phyloP scores from a whole-genome alignment of 2,329 filamentous ascomycete genomes.

The Aspergillus ruber region DNA sequence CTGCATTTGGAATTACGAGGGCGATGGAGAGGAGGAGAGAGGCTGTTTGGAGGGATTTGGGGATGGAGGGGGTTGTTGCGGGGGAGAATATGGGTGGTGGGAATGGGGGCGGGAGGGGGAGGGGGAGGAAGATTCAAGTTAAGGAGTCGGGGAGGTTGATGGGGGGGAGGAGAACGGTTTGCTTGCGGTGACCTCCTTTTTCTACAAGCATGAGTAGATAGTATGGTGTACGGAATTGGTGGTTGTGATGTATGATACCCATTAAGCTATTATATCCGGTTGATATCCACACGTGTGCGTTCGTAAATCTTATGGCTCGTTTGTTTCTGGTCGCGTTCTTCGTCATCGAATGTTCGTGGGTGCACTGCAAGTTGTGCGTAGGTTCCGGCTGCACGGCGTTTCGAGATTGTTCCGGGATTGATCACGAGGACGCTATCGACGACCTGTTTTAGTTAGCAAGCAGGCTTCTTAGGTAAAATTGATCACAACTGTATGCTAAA shows the following conservation, averaged over 20 bases:
- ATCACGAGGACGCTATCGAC: constrained; percentile 84
- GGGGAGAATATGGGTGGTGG: constrained; percentile 9
- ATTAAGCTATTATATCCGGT: constrained; percentile 55
- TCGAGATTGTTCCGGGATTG: constrained; percentile 83
- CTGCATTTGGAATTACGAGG: constrained; percentile 59
- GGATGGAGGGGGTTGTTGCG: constrained; percentile 16
- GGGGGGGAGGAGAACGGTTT: constrained; percentile 33
- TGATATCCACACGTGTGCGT: constrained; percentile 78
- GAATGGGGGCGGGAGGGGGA: constrained; percentile 7
- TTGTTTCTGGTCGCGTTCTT: constrained; percentile 52
- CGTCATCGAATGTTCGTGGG: constrained; percentile 54
- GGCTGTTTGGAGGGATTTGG: constrained; percentile 53
- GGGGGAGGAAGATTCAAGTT: constrained; percentile 16
- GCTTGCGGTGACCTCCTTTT: constrained; percentile 24
- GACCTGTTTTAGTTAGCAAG: constrained; percentile 53
- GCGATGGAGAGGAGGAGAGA: constrained; percentile 52
- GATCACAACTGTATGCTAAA: too few species aligned
- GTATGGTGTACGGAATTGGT: too few species aligned
- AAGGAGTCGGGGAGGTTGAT: constrained; percentile 28
- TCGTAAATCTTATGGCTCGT: constrained; percentile 73
- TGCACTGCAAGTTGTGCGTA: constrained; percentile 74
- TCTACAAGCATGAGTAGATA: background rate
- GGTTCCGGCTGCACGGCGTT: constrained; percentile 75
- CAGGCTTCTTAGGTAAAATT: too few species aligned
- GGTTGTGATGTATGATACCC: constrained; percentile 1